Base-by-base conservation (phyloP, 2,329 filamentous ascomycete genomes). In the Sarocladiaceae sp. region DNA sequence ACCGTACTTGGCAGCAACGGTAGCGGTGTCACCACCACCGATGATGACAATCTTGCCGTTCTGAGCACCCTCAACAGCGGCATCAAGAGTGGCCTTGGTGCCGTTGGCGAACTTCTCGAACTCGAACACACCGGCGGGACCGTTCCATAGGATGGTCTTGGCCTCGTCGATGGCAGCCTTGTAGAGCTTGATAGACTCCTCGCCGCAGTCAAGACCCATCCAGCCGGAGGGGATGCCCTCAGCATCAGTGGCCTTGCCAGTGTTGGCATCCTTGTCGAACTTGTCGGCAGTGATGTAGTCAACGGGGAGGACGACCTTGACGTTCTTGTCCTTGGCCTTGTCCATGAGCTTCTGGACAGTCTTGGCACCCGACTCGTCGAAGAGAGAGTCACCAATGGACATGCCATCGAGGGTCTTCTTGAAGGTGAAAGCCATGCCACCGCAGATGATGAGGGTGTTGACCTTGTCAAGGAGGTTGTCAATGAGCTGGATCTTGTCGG, bases 401-500 rank as follows among this genome's bases (percentile, higher is more conserved):
- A 97, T 86, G 68, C 82, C 79, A 75, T 97, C 83, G 53, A 97
- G 82, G n/a, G 90, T 93, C 84, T 99, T 99, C 83, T 97, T 97
- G 84, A 99, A 99, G 64, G 94, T 99, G 79, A 97, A 99, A 57
- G 94, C 92, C 94, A 99, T 99, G 64, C 80, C 94, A 68, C 94
- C 94, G 71, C 93, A 96, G 75, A 99, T 87, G 74, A 99, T 88
- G 60, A 99, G 83, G 71, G 87, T 94, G 82, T 99, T 83, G 72
- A 99, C 92, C 83, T 99, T 97, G 74, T 91, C 89, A 61, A 99
- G 87, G 60, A 99, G 81, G 82, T 99, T 99, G 78, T 99, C 92
- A 69, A 99, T 97, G 64, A 99, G 83, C 80, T 97, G 90, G 72
- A 99, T 99, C 87, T 99, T 99, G 83, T 99, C 94, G 40, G 90